phyloP scores from a whole-genome alignment of 345 rosid genomes.

The Adansonia digitata region DNA sequence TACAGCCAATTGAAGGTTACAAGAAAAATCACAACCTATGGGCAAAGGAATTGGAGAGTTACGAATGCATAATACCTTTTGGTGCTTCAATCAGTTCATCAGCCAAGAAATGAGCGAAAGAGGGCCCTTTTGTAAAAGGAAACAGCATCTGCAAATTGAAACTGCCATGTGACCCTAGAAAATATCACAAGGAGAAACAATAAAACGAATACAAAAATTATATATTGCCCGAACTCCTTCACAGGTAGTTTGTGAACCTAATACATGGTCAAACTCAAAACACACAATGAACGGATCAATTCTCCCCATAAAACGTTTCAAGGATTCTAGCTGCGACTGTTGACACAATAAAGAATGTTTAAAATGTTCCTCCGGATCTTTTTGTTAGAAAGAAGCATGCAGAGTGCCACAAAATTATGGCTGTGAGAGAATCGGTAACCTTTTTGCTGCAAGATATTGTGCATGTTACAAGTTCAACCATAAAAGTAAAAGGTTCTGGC shows the following conservation, averaged over 20 bases:
- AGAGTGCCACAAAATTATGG: conserved; percentile 8
- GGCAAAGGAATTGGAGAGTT: not conserved
- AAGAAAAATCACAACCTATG: not conserved
- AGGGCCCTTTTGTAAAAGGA: not conserved
- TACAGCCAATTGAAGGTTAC: not conserved
- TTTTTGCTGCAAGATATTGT: conserved; percentile 27
- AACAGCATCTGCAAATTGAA: conserved; percentile 3
- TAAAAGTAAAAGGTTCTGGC: conserved; percentile 42
- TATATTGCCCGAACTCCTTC: conserved; percentile 1
- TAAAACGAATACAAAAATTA: not conserved
- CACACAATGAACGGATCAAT: not conserved
- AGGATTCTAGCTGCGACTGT: not conserved
- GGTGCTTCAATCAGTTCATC: conserved; percentile 11
- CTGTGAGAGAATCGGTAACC: conserved; percentile 16
- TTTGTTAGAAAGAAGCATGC: conserved; percentile 7
- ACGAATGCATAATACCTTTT: not conserved
- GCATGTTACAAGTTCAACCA: conserved; percentile 45
- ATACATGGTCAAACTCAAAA: not conserved
- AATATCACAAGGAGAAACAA: conserved; percentile 18
- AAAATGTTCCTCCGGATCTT: conserved; percentile 11
- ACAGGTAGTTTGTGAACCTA: not conserved
- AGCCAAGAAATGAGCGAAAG: not conserved
- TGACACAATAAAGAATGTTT: conserved; percentile 3
- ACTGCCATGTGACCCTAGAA: conserved; percentile 21
- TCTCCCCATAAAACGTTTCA: not conserved